Evolutionary conservation across 768 basidiomycete genomes (phyloP).

Genomic region (Lentinula detonsa): DNA sequence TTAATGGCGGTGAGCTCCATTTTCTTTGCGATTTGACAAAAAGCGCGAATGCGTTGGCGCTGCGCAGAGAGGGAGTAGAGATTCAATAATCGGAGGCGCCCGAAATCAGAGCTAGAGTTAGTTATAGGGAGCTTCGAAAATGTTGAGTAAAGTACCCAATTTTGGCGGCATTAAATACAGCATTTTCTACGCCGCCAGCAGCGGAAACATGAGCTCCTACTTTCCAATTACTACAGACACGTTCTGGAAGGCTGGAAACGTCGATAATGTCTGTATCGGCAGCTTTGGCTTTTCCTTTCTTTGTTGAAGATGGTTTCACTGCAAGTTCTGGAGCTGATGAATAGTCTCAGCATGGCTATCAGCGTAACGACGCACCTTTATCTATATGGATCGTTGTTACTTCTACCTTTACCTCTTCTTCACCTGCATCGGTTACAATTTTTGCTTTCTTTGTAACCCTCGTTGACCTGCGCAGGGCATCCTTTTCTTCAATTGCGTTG

Average conservation of each 20-base stretch:
- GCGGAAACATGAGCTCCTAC: conserved; percentile 83
- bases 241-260: conserved; percentile 7
- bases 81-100: no score
- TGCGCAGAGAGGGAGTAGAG: conserved; percentile 16
- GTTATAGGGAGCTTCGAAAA: neutral
- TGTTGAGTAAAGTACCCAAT: conserved; percentile 45
- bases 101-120: no score
- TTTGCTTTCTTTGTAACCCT: neutral
- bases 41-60: conserved; percentile 79
- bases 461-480: neutral
- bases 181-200: conserved; percentile 73
- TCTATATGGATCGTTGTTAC: neutral
- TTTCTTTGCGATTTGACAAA: conserved; percentile 83
- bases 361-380: neutral
- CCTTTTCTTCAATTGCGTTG: neutral
- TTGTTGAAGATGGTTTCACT: neutral
- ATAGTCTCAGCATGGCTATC: neutral
- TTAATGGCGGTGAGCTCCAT: conserved; percentile 65
- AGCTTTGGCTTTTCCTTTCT: neutral
- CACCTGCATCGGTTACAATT: neutral
- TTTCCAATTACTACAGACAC: conserved; percentile 46
- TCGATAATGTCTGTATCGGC: neutral
- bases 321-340: no score
- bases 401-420: neutral
- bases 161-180: conserved; percentile 60